These are phyloP conservation scores for Talaromyces wortmannii DNA, from an alignment of 495 filamentous ascomycete genomes.

Conservation along the genomic window DNA sequence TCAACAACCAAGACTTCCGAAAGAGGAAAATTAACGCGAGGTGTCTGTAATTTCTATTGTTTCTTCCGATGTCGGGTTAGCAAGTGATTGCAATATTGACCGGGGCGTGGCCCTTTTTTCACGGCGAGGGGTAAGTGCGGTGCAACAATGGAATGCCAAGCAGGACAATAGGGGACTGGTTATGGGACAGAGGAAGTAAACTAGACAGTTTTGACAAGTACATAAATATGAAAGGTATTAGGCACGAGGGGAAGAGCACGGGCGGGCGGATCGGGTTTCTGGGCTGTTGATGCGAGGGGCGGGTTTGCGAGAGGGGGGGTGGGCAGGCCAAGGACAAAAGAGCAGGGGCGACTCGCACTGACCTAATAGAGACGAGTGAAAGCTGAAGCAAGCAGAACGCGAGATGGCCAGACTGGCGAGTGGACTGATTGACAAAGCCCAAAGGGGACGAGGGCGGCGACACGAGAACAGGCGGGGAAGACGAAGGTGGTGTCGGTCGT, in stretches of 20 bases:
- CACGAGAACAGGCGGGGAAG: neutral
- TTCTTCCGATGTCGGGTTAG: neutral
- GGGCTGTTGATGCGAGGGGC: neutral
- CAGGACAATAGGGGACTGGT: neutral
- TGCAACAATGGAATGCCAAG: neutral
- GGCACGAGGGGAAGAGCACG: no score
- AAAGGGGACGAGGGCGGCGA: neutral
- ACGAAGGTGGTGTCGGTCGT: neutral
- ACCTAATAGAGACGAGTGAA: no score
- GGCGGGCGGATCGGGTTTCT: neutral
- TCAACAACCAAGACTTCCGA: neutral
- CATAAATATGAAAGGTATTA: neutral
- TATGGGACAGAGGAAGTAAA: neutral
- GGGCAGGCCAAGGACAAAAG: no score
- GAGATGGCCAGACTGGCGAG: no score
- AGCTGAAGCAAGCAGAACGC: no score
- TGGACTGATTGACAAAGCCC: no score
- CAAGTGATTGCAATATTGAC: neutral
- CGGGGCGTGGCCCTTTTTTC: neutral
- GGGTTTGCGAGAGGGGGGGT: no score
- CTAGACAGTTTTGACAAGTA: neutral
- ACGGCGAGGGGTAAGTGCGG: neutral
- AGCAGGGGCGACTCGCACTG: no score
- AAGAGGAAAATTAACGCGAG: slow-evolving; percentile 1
- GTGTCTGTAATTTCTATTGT: neutral